Evolutionary conservation across 352 stramenopile genomes (phyloP), one percentile per base, ranked within the genome.

Genomic region (Pelagophyceae sp.): DNA sequence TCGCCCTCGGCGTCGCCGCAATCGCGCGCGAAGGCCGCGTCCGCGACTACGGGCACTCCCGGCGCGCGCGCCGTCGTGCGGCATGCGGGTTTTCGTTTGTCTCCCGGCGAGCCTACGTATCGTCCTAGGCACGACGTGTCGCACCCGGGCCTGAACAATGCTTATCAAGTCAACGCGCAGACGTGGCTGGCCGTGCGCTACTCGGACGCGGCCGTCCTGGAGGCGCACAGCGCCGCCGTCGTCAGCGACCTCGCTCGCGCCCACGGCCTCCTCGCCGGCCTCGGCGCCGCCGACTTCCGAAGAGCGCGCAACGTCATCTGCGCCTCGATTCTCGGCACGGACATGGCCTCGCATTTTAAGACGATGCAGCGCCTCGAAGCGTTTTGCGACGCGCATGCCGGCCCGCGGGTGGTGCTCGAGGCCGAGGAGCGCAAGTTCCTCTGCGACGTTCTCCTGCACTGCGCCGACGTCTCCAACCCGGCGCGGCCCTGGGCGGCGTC

Each of bases 391-490:
- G 31, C 58, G 23, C n/a, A n/a, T n/a, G 19, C 29, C 3, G 25
- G 25, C 11, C 25, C 29, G 15, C 20, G 29, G 11, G 33, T 75
- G 1, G 70, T 63, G 38, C 72, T 80, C 27, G 78, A 79, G 51
- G 50, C 72, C 32, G 77, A 76, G 32, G 77, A 75, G 40, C 58
- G 45, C 40, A 65, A 82, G 69, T 65, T 83, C 81, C 35, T 83
- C 80, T 74, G 82, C 79, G 81, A 84, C 77, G 82, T 86, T 25
- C 71, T 83, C 45, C 70, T 90, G 45, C 86, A 91, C 75, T 92
- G 91, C 32, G 93, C 93, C 50, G 95, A 98, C 78, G 92, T 98
- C 33, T 97, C 92, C 2, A 97, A 98, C 78, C 92, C 91, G 45
- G 86, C 90, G 5, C 96, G 96, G 79, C 88, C 93, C 31, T 90